These are phyloP conservation scores for Exserohilum rostratum DNA, from an alignment of 2,329 filamentous ascomycete genomes.

Conservation along the genomic window DNA sequence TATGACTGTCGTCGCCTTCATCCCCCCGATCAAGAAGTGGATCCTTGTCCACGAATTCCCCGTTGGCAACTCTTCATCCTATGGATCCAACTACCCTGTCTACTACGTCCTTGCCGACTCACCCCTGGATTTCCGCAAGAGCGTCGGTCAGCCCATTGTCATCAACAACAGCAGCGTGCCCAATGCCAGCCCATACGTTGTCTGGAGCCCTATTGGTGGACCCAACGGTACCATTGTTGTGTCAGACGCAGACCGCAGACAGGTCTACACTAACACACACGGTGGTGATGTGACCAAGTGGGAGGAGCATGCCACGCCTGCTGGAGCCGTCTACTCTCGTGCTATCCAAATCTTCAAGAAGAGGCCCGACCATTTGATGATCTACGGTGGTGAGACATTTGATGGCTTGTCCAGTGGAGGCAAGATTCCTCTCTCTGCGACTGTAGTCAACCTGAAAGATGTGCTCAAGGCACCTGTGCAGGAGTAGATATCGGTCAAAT, in stretches of 20 bases:
- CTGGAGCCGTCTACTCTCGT: constrained; percentile 25
- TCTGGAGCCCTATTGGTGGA: constrained; percentile 31
- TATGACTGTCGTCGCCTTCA: constrained; percentile 31
- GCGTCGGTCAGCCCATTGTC: constrained; percentile 21
- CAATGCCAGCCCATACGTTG: constrained; percentile 26
- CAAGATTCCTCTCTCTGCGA: constrained; percentile 20
- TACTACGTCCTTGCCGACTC: constrained; percentile 30
- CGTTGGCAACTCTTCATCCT: constrained; percentile 20
- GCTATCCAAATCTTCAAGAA: constrained; percentile 26
- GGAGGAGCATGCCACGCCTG: constrained; percentile 27
- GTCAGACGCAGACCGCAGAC: constrained; percentile 21
- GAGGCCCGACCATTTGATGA: constrained; percentile 20
- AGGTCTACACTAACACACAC: constrained; percentile 26
- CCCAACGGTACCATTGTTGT: constrained; percentile 30
- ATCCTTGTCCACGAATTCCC: constrained; percentile 31
- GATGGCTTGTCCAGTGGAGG: constrained; percentile 15
- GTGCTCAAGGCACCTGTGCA: background rate
- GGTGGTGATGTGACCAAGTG: constrained; percentile 25
- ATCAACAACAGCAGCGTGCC: constrained; percentile 25
- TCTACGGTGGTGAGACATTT: constrained; percentile 27
- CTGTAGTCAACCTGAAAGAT: constrained; percentile 15
- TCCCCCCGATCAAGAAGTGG: constrained; percentile 27
- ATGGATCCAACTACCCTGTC: constrained; percentile 28
- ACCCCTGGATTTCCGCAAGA: constrained; percentile 23
- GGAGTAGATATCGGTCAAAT: background rate